Conservation (phyloP, 257 asterid genomes). For the Scutellaria minor region DNA sequence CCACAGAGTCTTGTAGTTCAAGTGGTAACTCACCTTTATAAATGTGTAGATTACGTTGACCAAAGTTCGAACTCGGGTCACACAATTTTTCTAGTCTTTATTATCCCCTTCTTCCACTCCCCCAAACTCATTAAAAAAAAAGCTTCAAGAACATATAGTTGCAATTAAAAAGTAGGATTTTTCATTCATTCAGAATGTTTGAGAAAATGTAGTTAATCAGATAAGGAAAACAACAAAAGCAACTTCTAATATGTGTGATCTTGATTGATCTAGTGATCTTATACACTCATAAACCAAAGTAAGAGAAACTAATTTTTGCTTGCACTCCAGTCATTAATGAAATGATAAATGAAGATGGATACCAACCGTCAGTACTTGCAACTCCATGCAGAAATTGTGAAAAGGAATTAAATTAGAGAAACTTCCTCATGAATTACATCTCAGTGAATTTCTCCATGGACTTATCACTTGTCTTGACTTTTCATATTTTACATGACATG, state of each 20-base stretch:
- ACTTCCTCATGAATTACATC: conserved; percentile 25
- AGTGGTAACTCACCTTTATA: too few species aligned
- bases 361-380: conserved; percentile 90
- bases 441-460: too few species aligned
- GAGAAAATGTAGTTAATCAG: conserved; percentile 7
- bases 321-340: conserved; percentile 1
- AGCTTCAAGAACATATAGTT: conserved; percentile 15
- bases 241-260: conserved; percentile 24
- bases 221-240: conserved; percentile 15
- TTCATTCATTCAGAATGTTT: not conserved
- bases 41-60: too few species aligned
- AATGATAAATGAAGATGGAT: conserved; percentile 27
- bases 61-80: too few species aligned
- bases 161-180: not conserved
- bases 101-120: too few species aligned
- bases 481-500: too few species aligned
- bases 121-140: too few species aligned
- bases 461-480: too few species aligned
- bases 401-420: conserved; percentile 37
- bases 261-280: conserved; percentile 4
- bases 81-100: too few species aligned
- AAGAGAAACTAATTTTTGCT: conserved; percentile 3
- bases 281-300: not conserved
- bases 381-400: conserved; percentile 72
- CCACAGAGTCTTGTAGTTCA: too few species aligned